These are phyloP conservation scores for Apodospora peruviana DNA, from an alignment of 495 filamentous ascomycete species.

Conservation along the genomic window DNA sequence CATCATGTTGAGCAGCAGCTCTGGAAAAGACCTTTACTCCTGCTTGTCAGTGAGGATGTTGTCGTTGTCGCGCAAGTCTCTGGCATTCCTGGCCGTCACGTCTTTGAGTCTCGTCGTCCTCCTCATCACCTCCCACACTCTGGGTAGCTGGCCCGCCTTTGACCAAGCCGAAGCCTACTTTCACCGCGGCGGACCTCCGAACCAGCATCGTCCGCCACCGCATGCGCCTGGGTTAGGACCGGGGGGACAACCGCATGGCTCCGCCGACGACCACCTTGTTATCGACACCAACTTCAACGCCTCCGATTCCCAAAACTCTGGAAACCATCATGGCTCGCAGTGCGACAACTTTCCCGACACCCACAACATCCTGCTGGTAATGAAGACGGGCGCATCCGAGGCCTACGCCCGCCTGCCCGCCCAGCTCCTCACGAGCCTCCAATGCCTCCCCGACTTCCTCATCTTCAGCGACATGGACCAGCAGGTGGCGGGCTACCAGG, in stretches of 20 bases:
- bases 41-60: too few species aligned
- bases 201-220: background rate
- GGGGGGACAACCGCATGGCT: background rate
- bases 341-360: constrained; percentile 34
- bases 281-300: too few species aligned
- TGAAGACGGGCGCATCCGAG: constrained; percentile 56
- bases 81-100: constrained; percentile 11
- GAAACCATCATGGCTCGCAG: constrained; percentile 8
- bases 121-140: constrained; percentile 20
- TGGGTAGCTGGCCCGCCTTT: constrained; percentile 22
- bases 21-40: too few species aligned
- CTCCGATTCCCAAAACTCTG: constrained; percentile 2
- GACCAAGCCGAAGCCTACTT: constrained; percentile 12
- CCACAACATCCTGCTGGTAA: constrained; percentile 38
- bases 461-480: constrained; percentile 56
- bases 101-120: constrained; percentile 21
- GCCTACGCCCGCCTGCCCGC: constrained; percentile 47
- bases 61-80: background rate
- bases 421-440: constrained; percentile 49
- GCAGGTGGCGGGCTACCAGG: constrained; percentile 37
- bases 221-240: background rate
- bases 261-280: too few species aligned
- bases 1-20: too few species aligned
- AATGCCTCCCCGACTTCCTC: constrained; percentile 47
- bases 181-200: background rate